Conservation (phyloP, 2,329 filamentous ascomycete species). For the Exophiala lecanii-corni region DNA sequence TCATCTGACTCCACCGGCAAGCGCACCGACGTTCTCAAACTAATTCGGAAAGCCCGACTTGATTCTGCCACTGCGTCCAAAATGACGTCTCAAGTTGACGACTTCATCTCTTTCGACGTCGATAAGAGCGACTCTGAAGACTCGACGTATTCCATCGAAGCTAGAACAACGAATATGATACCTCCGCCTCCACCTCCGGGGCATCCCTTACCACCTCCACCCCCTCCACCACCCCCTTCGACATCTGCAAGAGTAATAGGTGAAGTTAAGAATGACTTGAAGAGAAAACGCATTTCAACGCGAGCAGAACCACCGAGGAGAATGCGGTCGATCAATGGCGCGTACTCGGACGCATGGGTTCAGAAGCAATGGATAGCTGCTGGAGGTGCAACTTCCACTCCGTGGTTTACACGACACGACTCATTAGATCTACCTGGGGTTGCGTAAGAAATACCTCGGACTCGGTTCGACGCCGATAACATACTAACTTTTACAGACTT, state of each 20-base stretch:
- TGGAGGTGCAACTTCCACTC: conserved; percentile 6
- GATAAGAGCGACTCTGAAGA: conserved; percentile 36
- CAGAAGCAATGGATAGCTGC: conserved; percentile 11
- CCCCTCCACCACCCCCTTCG: conserved; percentile 36
- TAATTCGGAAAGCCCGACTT: conserved; percentile 85
- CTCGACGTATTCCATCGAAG: not conserved
- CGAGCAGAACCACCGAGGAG: not conserved
- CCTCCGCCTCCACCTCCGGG: not conserved
- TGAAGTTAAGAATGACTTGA: not conserved
- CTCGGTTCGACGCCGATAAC: not conserved
- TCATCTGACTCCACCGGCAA: conserved; percentile 64
- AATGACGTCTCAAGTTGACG: conserved; percentile 33
- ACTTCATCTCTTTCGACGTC: conserved; percentile 84
- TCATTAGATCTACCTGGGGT: conserved; percentile 14
- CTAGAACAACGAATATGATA: not conserved
- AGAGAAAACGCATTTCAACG: conserved; percentile 5
- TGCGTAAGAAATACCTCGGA: conserved; percentile 21
- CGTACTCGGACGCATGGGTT: conserved; percentile 12
- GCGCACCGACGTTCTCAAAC: conserved; percentile 79
- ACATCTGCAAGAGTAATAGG: conserved; percentile 6
- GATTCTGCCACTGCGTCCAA: conserved; percentile 56
- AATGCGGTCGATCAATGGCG: conserved; percentile 28
- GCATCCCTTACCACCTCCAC: conserved; percentile 29
- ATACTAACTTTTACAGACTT: conserved; percentile 50
- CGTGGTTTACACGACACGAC: conserved; percentile 10